Percentiles rank a stretch among this genome's conserved stretches.
Conservation (phyloP, 345 rosid species). For the Gossypium thurberi region DNA sequence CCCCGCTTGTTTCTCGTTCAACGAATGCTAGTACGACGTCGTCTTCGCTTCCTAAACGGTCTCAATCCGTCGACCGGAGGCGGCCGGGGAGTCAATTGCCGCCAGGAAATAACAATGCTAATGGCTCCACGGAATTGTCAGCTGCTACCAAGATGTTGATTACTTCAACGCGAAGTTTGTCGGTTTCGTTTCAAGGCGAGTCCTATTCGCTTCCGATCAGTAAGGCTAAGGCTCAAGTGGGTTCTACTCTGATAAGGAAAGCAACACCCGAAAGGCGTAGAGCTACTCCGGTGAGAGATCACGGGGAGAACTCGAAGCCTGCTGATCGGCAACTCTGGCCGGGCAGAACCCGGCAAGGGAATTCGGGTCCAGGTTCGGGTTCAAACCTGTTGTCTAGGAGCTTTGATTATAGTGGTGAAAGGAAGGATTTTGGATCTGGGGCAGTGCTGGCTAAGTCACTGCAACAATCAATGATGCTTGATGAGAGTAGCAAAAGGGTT, state of each 20-base stretch:
- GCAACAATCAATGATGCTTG: constrained; percentile 51
- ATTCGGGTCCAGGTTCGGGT: constrained; percentile 27
- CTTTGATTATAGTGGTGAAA: constrained; percentile 41
- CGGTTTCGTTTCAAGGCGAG: constrained; percentile 91
- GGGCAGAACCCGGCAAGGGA: constrained; percentile 50
- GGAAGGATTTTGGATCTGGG: constrained; percentile 58
- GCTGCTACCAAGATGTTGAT: constrained; percentile 65
- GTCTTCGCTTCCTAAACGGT: constrained; percentile 49
- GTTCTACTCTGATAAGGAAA: constrained; percentile 40
- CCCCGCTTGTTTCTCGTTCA: constrained; percentile 56
- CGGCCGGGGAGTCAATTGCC: constrained; percentile 36
- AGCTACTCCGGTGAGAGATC: constrained; percentile 58
- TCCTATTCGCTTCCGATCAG: constrained; percentile 83
- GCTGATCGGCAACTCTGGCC: constrained; percentile 80
- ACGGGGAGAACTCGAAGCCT: constrained; percentile 47
- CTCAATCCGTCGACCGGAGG: constrained; percentile 81
- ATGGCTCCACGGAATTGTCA: constrained; percentile 37
- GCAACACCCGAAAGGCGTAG: constrained; percentile 56
- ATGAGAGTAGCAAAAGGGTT: constrained; percentile 40
- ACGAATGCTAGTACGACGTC: constrained; percentile 32
- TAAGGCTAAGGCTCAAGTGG: constrained; percentile 52
- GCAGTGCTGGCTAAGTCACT: constrained; percentile 33
- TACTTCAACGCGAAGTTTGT: constrained; percentile 78
- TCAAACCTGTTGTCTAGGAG: constrained; percentile 47
- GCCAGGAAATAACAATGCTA: constrained; percentile 16